Base-by-base conservation (phyloP, 257 asterid genomes). In the Osmanthus fragrans region DNA sequence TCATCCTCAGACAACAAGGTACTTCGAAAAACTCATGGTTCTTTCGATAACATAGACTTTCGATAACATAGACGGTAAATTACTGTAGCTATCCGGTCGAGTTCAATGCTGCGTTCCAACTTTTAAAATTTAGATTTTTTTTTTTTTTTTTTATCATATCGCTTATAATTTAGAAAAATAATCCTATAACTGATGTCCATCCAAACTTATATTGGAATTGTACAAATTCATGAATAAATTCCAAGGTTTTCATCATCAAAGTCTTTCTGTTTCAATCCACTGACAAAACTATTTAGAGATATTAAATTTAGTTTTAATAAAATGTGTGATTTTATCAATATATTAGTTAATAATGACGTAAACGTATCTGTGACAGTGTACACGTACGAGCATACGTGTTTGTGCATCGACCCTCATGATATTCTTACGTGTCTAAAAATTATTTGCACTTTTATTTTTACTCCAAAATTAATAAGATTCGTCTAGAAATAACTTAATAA, bases 1-100 rank as follows among this genome's bases (percentile, higher is more conserved):
- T 70, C 84, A 68, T 74, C 86, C 42, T 86, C 83, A 33, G 77
- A 65, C 18, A 79, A 83, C 6, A 84, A 87, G 89, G 89, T 87
- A 77, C 18, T 42, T 19, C 3, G 27, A 25, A 25, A 25, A 25
- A 25, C 27, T 25, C 27, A 25, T 25, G 27, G 27, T 25, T 25
- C 27, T 25, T 25, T 25, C 27, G 27, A 25, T 25, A 25, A 1
- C n/a, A n/a, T n/a, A n/a, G n/a, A n/a, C n/a, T n/a, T n/a, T n/a
- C n/a, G n/a, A n/a, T n/a, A n/a, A n/a, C n/a, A n/a, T 25, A 25
- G 27, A 25, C 27, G 2, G 45, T 39, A 39, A 39, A 39, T 1
- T 0, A 39, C 45, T 39, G 11, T 39, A 39, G 15, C 7, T 39
- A 9, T 39, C 8, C 12, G 3, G 5, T 45, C 4, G 1, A 3